Base-by-base conservation (phyloP, 805 yeast genomes). In the Cyberlindnera xishuangbannaensis region DNA sequence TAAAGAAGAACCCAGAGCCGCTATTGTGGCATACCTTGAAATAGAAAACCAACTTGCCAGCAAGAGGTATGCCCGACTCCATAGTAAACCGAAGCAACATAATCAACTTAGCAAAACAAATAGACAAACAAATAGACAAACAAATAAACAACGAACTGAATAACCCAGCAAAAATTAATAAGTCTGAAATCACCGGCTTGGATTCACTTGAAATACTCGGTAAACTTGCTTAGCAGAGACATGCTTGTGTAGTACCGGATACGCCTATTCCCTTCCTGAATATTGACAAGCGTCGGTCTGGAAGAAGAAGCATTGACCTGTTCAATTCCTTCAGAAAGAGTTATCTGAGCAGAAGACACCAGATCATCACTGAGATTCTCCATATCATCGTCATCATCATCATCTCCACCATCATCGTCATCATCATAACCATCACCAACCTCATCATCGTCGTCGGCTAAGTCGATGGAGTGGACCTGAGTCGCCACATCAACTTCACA, bases 161-260 rank as follows among this genome's bases (percentile, higher is more conserved):
- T 10, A 8, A 7, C 26, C 15, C 26, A 7, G 9, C 7, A 11
- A 10, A 13, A n/a, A n/a, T n/a, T n/a, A n/a, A n/a, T n/a, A n/a
- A n/a, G n/a, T n/a, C n/a, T n/a, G n/a, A n/a, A n/a, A n/a, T n/a
- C n/a, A n/a, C n/a, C n/a, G n/a, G n/a, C n/a, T n/a, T n/a, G 12
- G 14, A 11, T 5, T 44, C 34, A 48, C 24, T 48, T 50, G 40
- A 50, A 48, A 33, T 39, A 45, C 29, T 39, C 42, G 3, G 53
- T 48, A 35, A 50, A 47, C 27, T 44, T 45, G n/a, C 41, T 38
- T 19, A 50, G 31, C 12, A 50, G 18, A 4, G 53, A 48, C 53
- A 48, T 47, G 12, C 51, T 43, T 12, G 46, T 36, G 30, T 40
- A 45, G 18, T 50, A 50, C 14, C 48, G 33, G 14, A 38, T 36